Evolutionary conservation across 1,139 yeast genomes (phyloP).

Genomic region (Wickerhamiella infanticola): DNA sequence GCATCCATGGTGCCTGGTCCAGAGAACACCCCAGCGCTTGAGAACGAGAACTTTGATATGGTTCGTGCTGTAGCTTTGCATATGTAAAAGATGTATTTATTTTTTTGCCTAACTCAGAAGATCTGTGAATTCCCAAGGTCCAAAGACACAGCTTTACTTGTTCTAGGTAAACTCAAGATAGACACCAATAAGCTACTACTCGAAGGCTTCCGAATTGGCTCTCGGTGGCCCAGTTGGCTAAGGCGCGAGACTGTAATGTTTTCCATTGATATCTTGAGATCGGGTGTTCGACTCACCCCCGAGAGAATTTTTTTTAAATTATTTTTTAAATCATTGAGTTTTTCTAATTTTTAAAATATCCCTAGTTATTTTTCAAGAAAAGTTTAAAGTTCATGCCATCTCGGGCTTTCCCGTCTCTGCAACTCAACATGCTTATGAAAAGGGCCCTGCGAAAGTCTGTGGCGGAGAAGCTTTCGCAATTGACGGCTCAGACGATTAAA

Average conservation of each 20-base stretch:
- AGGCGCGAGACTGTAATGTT: slow-evolving; percentile 68
- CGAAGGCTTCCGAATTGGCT: slow-evolving; percentile 19
- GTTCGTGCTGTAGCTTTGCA: slow-evolving; percentile 5
- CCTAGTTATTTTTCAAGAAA: background rate
- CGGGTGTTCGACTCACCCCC: slow-evolving; percentile 82
- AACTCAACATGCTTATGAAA: slow-evolving; percentile 7
- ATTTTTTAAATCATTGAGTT: background rate
- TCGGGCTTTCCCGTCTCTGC: background rate
- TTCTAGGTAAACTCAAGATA: background rate
- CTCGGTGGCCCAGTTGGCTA: slow-evolving; percentile 69
- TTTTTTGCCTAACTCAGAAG: no score
- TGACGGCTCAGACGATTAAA: slow-evolving; percentile 11
- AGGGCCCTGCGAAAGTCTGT: slow-evolving; percentile 16
- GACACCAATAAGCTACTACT: background rate
- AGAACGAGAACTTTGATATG: slow-evolving; percentile 5
- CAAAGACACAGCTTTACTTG: background rate
- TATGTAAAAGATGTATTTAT: background rate
- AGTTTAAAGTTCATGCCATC: background rate
- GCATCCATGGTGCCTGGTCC: background rate
- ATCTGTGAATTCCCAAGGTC: background rate
- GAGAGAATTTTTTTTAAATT: slow-evolving; percentile 37
- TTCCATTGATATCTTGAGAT: slow-evolving; percentile 48
- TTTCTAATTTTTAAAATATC: background rate
- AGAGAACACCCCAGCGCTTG: background rate
- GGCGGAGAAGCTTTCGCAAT: slow-evolving; percentile 8